Conservation (phyloP, 2,329 filamentous ascomycete species). For the Periconia macrospinosa region DNA sequence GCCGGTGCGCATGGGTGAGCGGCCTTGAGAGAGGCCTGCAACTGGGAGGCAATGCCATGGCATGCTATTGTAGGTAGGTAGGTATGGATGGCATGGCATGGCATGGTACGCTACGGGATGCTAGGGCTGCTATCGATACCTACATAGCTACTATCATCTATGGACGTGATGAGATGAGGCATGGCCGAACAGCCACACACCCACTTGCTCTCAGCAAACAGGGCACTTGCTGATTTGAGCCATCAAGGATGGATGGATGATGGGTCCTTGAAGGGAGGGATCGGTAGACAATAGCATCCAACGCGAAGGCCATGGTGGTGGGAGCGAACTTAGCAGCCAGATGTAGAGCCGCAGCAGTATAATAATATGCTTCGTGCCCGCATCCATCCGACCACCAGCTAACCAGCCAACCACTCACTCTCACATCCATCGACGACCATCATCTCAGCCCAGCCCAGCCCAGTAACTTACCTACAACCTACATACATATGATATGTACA, state of each 20-base stretch:
- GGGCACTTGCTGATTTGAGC: background rate
- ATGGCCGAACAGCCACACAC: background rate
- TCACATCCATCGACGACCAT: no score
- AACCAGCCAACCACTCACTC: no score
- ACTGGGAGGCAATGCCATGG: background rate
- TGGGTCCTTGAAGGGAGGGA: background rate
- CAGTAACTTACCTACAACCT: background rate
- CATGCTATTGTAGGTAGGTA: no score
- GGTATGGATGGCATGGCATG: no score
- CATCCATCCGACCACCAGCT: background rate
- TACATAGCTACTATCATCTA: background rate
- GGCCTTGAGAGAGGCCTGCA: background rate
- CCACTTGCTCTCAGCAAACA: background rate
- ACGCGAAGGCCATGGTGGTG: background rate
- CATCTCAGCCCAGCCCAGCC: no score
- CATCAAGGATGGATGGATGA: background rate
- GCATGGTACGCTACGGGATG: no score
- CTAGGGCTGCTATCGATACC: no score
- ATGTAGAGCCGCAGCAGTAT: conserved; percentile 1
- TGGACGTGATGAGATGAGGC: no score
- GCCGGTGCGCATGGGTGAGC: conserved; percentile 3
- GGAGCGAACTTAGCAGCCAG: no score
- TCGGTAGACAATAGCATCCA: background rate
- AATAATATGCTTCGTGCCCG: conserved; percentile 1
- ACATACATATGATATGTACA: background rate